A percentile compares a stretch with the other conserved stretches of the same genome.
Evolutionary conservation across 1,284 basidiomycete genomes (phyloP).

Genomic region (Paramarasmius palmivorus): DNA sequence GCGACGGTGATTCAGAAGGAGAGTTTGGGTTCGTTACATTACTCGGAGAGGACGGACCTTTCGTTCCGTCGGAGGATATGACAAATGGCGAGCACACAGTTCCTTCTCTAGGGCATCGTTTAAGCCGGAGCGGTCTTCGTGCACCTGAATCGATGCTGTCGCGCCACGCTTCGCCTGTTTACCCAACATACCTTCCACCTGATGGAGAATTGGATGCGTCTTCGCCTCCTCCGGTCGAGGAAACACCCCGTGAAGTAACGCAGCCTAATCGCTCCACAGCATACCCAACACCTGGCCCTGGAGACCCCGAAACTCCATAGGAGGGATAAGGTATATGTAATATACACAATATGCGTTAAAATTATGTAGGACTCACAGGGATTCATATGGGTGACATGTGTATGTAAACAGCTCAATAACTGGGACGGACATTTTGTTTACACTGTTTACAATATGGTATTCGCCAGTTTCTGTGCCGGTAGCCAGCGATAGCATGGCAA

Average conservation of each 20-base stretch:
- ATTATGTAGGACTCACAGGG: too few relatives aligned
- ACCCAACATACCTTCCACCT: neutral
- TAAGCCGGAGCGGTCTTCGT: slow-evolving; percentile 59
- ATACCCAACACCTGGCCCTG: neutral
- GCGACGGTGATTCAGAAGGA: neutral
- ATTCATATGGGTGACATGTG: too few relatives aligned
- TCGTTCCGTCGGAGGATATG: too few relatives aligned
- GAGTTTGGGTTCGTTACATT: too few relatives aligned
- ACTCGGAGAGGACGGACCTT: too few relatives aligned
- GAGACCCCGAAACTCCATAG: neutral
- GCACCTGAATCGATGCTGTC: slow-evolving; percentile 58
- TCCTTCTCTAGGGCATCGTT: slow-evolving; percentile 24
- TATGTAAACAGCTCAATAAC: too few relatives aligned
- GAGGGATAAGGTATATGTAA: neutral
- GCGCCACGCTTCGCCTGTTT: slow-evolving; percentile 40
- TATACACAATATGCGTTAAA: too few relatives aligned
- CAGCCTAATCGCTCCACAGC: slow-evolving; percentile 3
- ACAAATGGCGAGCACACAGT: too few relatives aligned
- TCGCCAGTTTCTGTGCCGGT: too few relatives aligned
- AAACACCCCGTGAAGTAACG: neutral
- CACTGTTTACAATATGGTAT: too few relatives aligned
- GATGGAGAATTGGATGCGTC: neutral
- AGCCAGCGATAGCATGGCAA: too few relatives aligned
- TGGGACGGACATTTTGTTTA: too few relatives aligned
- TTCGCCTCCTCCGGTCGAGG: neutral